Evolutionary conservation across 306 rosid species (phyloP).

Genomic region (Pachyrhizus erosus): DNA sequence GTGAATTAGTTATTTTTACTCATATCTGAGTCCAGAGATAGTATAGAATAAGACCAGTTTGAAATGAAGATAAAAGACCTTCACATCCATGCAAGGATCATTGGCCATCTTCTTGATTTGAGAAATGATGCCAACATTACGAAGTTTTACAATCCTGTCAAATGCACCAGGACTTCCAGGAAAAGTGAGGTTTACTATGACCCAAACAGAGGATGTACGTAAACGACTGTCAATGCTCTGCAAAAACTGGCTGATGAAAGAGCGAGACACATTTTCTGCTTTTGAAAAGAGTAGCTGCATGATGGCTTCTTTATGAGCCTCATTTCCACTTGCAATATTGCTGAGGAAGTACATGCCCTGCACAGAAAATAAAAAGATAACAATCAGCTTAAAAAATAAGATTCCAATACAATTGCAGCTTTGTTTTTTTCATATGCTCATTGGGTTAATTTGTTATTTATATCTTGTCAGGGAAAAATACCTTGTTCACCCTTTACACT

Average conservation of each 20-base stretch:
- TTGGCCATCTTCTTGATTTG: slow-evolving; percentile 76
- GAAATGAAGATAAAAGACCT: slow-evolving; percentile 58
- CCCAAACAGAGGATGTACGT: slow-evolving; percentile 72
- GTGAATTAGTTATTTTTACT: not conserved
- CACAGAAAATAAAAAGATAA: slow-evolving; percentile 30
- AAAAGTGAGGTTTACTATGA: slow-evolving; percentile 70
- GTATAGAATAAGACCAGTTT: not conserved
- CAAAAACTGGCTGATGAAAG: slow-evolving; percentile 64
- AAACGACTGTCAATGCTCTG: slow-evolving; percentile 65
- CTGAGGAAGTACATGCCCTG: slow-evolving; percentile 79
- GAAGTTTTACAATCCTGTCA: slow-evolving; percentile 58
- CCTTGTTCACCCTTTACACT: slow-evolving; percentile 6
- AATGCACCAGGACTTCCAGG: slow-evolving; percentile 63
- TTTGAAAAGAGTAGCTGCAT: slow-evolving; percentile 64
- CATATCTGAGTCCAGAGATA: not conserved
- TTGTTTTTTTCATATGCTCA: not conserved
- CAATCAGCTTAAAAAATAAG: slow-evolving; percentile 6
- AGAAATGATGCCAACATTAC: slow-evolving; percentile 68
- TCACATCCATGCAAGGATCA: slow-evolving; percentile 77
- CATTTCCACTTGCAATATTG: slow-evolving; percentile 84
- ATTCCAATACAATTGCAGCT: not conserved
- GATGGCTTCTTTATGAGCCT: slow-evolving; percentile 77
- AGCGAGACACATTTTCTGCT: slow-evolving; percentile 54
- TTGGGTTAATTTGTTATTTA: not conserved
- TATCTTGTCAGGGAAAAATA: not conserved